Base-by-base conservation (phyloP, 1,139 yeast species). In the Eremothecium cymbalariae region DNA sequence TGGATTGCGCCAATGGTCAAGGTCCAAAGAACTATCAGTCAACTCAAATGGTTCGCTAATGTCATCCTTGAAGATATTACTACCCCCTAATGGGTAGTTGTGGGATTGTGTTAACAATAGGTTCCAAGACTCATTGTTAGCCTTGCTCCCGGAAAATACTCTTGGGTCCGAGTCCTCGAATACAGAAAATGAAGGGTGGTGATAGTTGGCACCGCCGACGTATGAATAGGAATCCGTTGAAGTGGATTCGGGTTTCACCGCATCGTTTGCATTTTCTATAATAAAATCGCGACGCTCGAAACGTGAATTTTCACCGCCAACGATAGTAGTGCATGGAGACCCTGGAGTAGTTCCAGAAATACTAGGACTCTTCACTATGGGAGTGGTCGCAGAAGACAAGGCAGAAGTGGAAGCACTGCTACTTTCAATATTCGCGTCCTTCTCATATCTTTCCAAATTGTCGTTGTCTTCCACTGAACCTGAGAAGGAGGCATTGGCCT, bases 1-100 rank as follows among this genome's bases (percentile, higher is more conserved):
- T 60, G 65, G 64, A 60, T 60, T 59, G 58, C 65, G 64, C 64
- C 60, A 59, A 59, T 58, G 60, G 50, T 56, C 63, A 48, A 57
- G 53, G 38, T 46, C 62, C 45, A 47, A 48, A 37, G 52, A 47
- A 44, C 43, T 43, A 32, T 45, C 45, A 33, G 39, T 26, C 37
- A 37, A 24, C 33, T 35, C 39, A 8, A 33, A 21, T 21, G 38
- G 13, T 18, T 34, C 34, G 21, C n/a, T 27, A 3, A 27, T 4
- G 21, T 27, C 21, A 18, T 27, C 21, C 21, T 17, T 14, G 30
- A n/a, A 27, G n/a, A 9, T 16, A 17, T 18, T 27, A 15, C 7
- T 14, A 16, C 16, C 25, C 7, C 31, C 23, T 13, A 21, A 17
- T 24, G 30, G 17, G 18, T 18, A 21, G 18, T 31, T 15, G n/a